Evolutionary conservation across 768 basidiomycete genomes (phyloP), one percentile per base, ranked within the genome.

Genomic region (Gelatoporia subvermispora): DNA sequence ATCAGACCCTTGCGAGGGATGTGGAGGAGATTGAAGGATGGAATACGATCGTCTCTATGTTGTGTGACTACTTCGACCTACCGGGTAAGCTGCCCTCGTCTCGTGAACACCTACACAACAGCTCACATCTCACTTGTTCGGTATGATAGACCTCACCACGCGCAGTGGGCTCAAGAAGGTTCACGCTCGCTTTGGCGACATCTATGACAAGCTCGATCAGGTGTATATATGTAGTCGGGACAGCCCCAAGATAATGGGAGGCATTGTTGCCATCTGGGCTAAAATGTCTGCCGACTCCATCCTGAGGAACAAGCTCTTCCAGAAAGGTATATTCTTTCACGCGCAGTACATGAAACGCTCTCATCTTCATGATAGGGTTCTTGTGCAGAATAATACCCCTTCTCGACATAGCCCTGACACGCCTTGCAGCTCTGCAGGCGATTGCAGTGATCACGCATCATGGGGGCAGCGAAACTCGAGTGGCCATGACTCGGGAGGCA

Each of bases 251-350:
- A 65, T 84, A 16, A 63, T 66, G 41, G 82, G 80, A 0, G 81
- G 76, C 0, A 76, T 85, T 38, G 69, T 82, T 8, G 78, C 75
- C 8, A 78, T 86, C 41, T 83, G 76, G 53, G 74, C 81, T 15
- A 80, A 79, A 56, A 80, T 85, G 78, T 82, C 72, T 25, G 72
- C 69, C 0, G 83, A 84, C 59, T 70, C 78, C 2, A 67, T 84
- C 34, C 61, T 84, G 47, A 69, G 84, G 16, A 75, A 83, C 61
- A 77, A 78, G 50, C 66, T 85, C 15, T 75, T 81, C 54, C 68
- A 74, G 31, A 73, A 73, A 70, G 83, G 83, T 82, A 46, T 3
- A 53, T 39, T 15, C 22, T 13, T 15, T 18, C n/a, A 13, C 23
- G 2, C 24, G 8, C 0, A 28, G 21, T 20, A 22, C 39, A 39